Evolutionary conservation across 2,329 filamentous ascomycete genomes (phyloP), one percentile per base, ranked within the genome.

Genomic region (Exophiala xenobiotica): DNA sequence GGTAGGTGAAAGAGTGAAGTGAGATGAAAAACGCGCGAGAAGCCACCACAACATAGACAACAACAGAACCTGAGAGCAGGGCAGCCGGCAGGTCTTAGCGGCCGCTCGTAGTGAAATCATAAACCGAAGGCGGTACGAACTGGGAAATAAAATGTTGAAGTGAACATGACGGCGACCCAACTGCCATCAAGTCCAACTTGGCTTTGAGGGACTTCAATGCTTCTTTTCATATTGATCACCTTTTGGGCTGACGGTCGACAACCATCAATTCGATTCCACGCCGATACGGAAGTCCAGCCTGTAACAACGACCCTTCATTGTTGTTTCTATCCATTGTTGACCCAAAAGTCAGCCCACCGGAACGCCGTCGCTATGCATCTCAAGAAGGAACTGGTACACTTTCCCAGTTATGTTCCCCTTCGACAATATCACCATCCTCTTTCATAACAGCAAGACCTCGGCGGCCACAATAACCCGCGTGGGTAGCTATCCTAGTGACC

Each of bases 381-480:
- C 40, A 48, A 22, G 53, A 53, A 19, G 73, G 71, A n/a, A 73
- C 59, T 27, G 68, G 66, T 9, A 75, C 62, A n/a, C 49, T 64
- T 57, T 75, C 73, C 64, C 68, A 76, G n/a, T 72, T 72, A 51
- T 72, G 70, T 46, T 74, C 67, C 2, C 71, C 73, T 44, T 69
- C 63, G 52, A 67, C 56, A 12, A 71, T 70, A 45, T 74, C 56
- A 12, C 70, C 70, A 45, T 73, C 58, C 46, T 71, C 64, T 42
- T 73, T 68, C 55, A 76, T 70, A 4, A 76, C 68, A 51, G 74
- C 70, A 19, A 75, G 64, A 4, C 65, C 68, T 19, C 65, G 65
- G 18, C 67, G 67, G 16, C 72, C 73, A 63, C 74, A 76, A 54
- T 70, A 76, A 4, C 73, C 73, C 54, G 72, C 70, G 45, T 71